Base-by-base conservation (phyloP, 768 basidiomycete genomes). In the Suillus ampliporus region DNA sequence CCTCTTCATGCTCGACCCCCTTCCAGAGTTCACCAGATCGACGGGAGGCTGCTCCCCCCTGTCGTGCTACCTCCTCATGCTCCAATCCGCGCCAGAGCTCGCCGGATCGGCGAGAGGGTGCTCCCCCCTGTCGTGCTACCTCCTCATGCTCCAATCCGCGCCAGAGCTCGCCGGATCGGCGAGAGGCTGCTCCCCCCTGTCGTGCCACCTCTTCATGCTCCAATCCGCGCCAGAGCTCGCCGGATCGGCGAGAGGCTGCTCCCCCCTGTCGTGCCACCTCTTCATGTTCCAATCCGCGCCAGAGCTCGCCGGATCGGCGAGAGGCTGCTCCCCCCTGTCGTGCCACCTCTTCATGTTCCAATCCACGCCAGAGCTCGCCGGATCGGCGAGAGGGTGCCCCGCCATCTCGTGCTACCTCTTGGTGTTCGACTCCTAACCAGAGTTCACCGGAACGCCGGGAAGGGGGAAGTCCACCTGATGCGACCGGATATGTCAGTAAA, bases 201-300 rank as follows among this genome's bases (percentile, higher is more conserved):
- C 14, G 13, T 14, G 47, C 15, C 28, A 56, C 15, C 17, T 40
- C 53, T 17, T 11, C 53, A 26, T 56, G 53, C 40, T 56, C 53
- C 15, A 56, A 37, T 11, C 53, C 53, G 2, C 34, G 53, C 53
- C 53, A 54, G 37, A 54, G 53, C 23, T 38, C 53, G 15, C 53
- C 53, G 5, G 53, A 54, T 54, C 53, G 37, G 37, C 53, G 53
- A 10, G 35, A 10, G 9, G 37, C 15, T 7, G 23, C 35, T 0
- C 4, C 5, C 15, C 9, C 31, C 2, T n/a, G 31, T 14, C 51
- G 51, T 6, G 31, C n/a, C 21, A 52, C 31, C 6, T 34, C 50
- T 26, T 28, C 47, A 21, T 48, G 47, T 21, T 28, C 47, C 3
- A 28, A 0, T 3, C 26, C 26, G 13, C 7, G 3, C 47, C 47